Evolutionary conservation across 169 alveolate genomes (phyloP).

Genomic region (Fabrea salina): DNA sequence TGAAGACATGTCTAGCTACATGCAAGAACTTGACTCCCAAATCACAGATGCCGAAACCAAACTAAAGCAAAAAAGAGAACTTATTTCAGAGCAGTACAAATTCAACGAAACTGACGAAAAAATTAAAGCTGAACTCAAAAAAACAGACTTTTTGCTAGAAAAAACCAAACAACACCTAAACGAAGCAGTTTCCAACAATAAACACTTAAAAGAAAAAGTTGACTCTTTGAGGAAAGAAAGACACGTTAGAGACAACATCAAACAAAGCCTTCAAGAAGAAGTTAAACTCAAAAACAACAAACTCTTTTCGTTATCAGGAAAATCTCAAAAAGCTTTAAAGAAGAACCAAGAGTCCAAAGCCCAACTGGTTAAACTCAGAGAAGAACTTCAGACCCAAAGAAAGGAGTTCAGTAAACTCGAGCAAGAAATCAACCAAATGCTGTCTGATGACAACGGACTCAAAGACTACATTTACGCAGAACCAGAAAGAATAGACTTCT

Average conservation of each 20-base stretch:
- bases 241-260: slow-evolving; percentile 80
- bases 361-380: slow-evolving; percentile 17
- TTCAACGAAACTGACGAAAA: slow-evolving; percentile 67
- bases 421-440: slow-evolving; percentile 37
- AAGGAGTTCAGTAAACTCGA: not conserved
- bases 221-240: slow-evolving; percentile 86
- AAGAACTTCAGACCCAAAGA: not conserved
- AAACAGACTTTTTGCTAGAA: slow-evolving; percentile 86
- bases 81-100: slow-evolving; percentile 29
- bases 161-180: slow-evolving; percentile 81
- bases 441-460: slow-evolving; percentile 46
- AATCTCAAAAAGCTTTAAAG: slow-evolving; percentile 81
- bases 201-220: slow-evolving; percentile 75
- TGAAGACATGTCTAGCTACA: slow-evolving; percentile 35
- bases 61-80: slow-evolving; percentile 36
- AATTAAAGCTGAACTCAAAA: slow-evolving; percentile 77
- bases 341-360: slow-evolving; percentile 81
- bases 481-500: slow-evolving; percentile 46
- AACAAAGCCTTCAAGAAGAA: slow-evolving; percentile 82
- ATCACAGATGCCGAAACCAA: slow-evolving; percentile 47
- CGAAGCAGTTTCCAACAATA: slow-evolving; percentile 83
- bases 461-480: slow-evolving; percentile 42
- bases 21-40: slow-evolving; percentile 40
- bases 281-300: slow-evolving; percentile 78
- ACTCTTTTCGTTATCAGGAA: slow-evolving; percentile 65